Conservation (phyloP, 2,329 filamentous ascomycete species). For the Clonostachys sp. region DNA sequence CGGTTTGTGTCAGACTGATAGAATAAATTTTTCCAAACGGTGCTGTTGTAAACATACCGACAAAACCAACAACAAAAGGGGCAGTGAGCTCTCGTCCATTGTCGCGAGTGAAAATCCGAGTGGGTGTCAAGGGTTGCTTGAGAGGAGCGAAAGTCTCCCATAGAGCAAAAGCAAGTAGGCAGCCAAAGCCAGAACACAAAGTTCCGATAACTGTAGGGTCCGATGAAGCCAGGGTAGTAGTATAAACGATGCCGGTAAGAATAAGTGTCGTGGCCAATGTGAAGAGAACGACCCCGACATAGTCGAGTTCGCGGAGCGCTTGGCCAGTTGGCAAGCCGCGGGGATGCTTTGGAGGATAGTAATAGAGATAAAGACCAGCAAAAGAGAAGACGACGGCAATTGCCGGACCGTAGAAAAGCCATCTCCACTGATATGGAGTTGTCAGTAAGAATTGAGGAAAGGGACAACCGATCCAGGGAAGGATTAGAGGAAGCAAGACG, state of each 20-base stretch:
- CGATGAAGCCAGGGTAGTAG: slow-evolving; percentile 23
- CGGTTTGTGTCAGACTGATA: too few species aligned
- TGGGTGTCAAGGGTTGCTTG: slow-evolving; percentile 34
- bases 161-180: slow-evolving; percentile 26
- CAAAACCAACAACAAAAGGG: slow-evolving; percentile 34
- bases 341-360: slow-evolving; percentile 23
- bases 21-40: too few species aligned
- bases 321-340: slow-evolving; percentile 23
- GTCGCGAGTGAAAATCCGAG: slow-evolving; percentile 35
- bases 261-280: slow-evolving; percentile 24
- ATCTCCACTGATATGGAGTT: slow-evolving; percentile 24
- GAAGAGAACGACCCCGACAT: slow-evolving; percentile 29
- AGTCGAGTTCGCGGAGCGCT: slow-evolving; percentile 28
- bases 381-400: slow-evolving; percentile 37
- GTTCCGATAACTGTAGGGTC: slow-evolving; percentile 28
- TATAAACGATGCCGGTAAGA: slow-evolving; percentile 32
- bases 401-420: slow-evolving; percentile 37
- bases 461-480: neutral
- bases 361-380: slow-evolving; percentile 29
- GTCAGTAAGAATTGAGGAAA: neutral
- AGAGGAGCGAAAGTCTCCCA: slow-evolving; percentile 30
- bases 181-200: slow-evolving; percentile 24
- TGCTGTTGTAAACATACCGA: slow-evolving; percentile 10
- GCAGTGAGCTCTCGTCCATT: slow-evolving; percentile 41
- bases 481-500: neutral